These are phyloP conservation scores for Boletus vinaceobasis DNA, from an alignment of 768 basidiomycete species.

Conservation along the genomic window DNA sequence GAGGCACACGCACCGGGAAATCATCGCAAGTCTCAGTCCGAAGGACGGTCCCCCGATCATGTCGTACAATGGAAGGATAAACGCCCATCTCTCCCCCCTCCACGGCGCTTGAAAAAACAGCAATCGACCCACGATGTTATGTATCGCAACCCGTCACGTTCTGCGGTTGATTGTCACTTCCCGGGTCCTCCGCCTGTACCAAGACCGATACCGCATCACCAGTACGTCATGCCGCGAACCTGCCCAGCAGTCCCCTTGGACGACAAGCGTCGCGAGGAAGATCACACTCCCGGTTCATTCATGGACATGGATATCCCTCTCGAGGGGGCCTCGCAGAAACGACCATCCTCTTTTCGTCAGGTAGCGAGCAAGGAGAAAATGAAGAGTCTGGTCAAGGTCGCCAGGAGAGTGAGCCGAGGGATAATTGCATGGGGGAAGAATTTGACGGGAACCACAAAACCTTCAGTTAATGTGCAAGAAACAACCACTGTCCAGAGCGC, in stretches of 20 bases:
- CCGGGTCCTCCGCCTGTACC: conserved; percentile 6
- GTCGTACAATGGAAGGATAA: conserved; percentile 4
- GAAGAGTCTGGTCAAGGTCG: conserved; percentile 20
- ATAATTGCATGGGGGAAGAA: conserved; percentile 31
- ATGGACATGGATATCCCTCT: conserved; percentile 34
- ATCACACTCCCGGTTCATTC: conserved; percentile 21
- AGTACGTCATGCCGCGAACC: not conserved
- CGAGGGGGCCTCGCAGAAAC: conserved; percentile 6
- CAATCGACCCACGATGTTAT: conserved; percentile 5
- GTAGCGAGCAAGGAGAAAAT: conserved; percentile 13
- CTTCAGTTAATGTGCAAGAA: not conserved
- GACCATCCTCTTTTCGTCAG: conserved; percentile 11
- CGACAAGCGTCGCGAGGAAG: not conserved
- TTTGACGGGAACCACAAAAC: conserved; percentile 17
- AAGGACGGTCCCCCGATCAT: conserved; percentile 3
- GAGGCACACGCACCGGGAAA: conserved; percentile 28
- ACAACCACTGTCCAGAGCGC: not conserved
- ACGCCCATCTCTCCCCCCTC: conserved; percentile 22
- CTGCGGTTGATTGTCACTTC: conserved; percentile 2
- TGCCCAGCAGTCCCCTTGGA: not conserved
- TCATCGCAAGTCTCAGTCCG: conserved; percentile 22
- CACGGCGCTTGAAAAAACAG: conserved; percentile 11
- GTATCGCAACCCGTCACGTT: not conserved
- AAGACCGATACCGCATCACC: not conserved
- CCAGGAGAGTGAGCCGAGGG: conserved; percentile 26